phyloP scores from a whole-genome alignment of 257 asterid species.

The Craterostigma plantagineum region DNA sequence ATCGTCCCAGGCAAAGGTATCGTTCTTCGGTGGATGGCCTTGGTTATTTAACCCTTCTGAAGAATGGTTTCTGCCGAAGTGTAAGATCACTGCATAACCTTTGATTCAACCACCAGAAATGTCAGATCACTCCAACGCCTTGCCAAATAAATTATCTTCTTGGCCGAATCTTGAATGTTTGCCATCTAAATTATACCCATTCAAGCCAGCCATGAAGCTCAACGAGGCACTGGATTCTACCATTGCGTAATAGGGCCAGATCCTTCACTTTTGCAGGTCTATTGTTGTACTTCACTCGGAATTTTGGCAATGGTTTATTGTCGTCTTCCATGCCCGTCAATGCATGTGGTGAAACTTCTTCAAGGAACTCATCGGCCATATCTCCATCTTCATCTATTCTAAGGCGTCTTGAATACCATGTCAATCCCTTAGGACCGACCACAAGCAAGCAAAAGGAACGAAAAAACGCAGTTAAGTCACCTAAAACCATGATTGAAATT shows the following conservation, averaged over 20 bases:
- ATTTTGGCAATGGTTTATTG: constrained; percentile 26
- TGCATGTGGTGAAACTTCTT: constrained; percentile 27
- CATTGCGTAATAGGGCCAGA: constrained; percentile 39
- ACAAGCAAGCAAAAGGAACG: constrained; percentile 8
- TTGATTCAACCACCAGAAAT: too few relatives aligned
- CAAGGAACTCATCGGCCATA: constrained; percentile 84
- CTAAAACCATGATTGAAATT: constrained; percentile 1
- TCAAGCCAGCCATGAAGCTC: constrained; percentile 53
- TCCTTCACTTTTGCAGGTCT: constrained; percentile 41
- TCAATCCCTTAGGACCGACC: constrained; percentile 60
- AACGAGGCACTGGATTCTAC: constrained; percentile 51
- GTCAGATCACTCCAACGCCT: background rate
- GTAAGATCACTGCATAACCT: too few relatives aligned
- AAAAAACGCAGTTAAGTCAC: background rate
- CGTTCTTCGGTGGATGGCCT: too few relatives aligned
- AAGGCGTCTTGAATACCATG: constrained; percentile 70
- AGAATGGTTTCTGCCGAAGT: too few relatives aligned
- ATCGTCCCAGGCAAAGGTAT: too few relatives aligned
- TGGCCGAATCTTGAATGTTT: constrained; percentile 7
- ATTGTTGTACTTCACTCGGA: constrained; percentile 40
- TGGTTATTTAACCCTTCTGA: too few relatives aligned
- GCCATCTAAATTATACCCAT: constrained; percentile 26
- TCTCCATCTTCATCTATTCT: constrained; percentile 94
- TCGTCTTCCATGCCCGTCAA: constrained; percentile 19
- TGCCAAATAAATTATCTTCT: constrained; percentile 4